These are phyloP conservation scores for Helotiales sp. DNA, from an alignment of 2,329 filamentous ascomycete species.

Conservation along the genomic window DNA sequence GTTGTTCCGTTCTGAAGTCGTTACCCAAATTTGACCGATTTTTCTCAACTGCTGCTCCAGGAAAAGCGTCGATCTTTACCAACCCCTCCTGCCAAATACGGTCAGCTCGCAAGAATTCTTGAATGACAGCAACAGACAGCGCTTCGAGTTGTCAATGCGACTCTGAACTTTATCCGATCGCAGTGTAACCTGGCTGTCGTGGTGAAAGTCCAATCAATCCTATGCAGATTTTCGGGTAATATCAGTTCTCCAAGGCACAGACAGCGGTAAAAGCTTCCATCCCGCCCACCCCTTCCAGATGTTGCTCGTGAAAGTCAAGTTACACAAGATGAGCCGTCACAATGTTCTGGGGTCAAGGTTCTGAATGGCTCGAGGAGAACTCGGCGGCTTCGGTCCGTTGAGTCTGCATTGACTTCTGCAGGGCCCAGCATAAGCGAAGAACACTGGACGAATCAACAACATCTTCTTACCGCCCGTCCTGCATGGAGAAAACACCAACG, in stretches of 20 bases:
- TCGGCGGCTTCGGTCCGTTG: slow-evolving; percentile 30
- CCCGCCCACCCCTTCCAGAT: not conserved
- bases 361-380: slow-evolving; percentile 19
- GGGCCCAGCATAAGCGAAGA: slow-evolving; percentile 25
- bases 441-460: slow-evolving; percentile 35
- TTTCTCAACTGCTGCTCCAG: too few relatives aligned
- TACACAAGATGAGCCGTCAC: slow-evolving; percentile 8
- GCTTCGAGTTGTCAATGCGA: not conserved
- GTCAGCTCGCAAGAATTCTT: not conserved
- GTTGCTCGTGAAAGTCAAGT: not conserved
- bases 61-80: not conserved
- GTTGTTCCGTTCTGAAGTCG: not conserved
- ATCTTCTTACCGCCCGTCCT: slow-evolving; percentile 39
- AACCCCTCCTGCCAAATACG: not conserved
- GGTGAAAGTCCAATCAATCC: not conserved
- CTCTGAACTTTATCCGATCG: not conserved
- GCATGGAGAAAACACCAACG: slow-evolving; percentile 22
- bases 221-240: not conserved
- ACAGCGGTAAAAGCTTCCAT: slow-evolving; percentile 5
- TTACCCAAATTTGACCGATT: too few relatives aligned
- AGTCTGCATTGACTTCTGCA: slow-evolving; percentile 14
- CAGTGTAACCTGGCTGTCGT: not conserved
- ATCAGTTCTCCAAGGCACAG: not conserved
- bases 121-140: slow-evolving; percentile 1
- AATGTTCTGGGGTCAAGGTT: slow-evolving; percentile 6